Base-by-base conservation (phyloP, 2,329 filamentous ascomycete species). In the Orbilia blumenaviensis region DNA sequence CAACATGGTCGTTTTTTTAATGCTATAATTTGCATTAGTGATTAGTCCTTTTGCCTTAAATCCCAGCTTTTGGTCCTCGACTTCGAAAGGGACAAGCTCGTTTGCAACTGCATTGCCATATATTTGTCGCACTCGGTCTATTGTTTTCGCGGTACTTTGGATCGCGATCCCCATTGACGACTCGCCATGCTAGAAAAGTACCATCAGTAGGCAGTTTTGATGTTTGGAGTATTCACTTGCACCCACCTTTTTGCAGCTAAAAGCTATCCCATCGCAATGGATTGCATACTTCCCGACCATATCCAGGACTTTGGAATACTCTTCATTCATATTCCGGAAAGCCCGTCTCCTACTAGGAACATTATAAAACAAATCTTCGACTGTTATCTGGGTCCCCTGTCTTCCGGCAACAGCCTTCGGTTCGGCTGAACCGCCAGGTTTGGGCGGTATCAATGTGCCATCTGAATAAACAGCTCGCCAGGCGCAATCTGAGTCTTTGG, bases 291-390 rank as follows among this genome's bases (percentile, higher is more conserved):
- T 90, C 12, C 95, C 93, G 7, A 98, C 91, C 81, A 97, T 89
- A 81, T 99, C 95, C 25, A 98, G 89, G 68, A 99, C 97, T 84
- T 98, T 99, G 81, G 96, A 93, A 84, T 96, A 98, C 82, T 99
- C 96, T 81, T 99, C 95, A 38, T 93, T 92, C 16, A 92, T 85
- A 12, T 94, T 98, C 42, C 95, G 89, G 81, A 99, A 99, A 9
- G 96, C 95, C 78, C 90, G 89, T 36, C 94, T 89, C 23, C 95
- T 89, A 7, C 91, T 96, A 0, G 93, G 94, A 0, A 98, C 89
- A 80, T 97, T 99, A 86, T 97, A 99, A 83, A 99, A 99, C 9
- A 99, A 84, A 82, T 99, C 95, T 81, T 99, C 94, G 14, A 99
- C 94, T 0, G 92, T 94, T 80, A 99, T 97, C 81, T 97, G 94